phyloP scores from a whole-genome alignment of 441 rosid genomes.

The Aquilaria agallochum region DNA sequence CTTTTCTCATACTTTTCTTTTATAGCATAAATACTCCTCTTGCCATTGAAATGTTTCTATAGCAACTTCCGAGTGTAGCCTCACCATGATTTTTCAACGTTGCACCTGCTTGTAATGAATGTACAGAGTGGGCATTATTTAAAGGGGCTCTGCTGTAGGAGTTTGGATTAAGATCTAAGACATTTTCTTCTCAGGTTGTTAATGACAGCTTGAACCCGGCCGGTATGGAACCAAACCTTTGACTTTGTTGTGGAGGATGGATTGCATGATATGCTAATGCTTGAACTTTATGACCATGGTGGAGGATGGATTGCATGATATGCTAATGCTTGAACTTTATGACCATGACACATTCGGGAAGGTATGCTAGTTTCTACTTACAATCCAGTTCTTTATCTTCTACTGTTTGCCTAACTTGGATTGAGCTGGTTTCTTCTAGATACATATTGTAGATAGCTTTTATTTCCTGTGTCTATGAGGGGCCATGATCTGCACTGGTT shows the following conservation, averaged over 20 bases:
- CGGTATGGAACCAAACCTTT: conserved; percentile 92
- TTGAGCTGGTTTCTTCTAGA: too few species aligned
- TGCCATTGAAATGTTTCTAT: not conserved
- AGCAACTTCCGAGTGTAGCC: not conserved
- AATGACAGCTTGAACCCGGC: conserved; percentile 80
- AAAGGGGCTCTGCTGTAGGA: not conserved
- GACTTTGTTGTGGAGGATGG: conserved; percentile 98
- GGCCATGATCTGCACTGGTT: too few species aligned
- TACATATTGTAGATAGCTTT: too few species aligned
- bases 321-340: conserved; percentile 87
- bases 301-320: conserved; percentile 95
- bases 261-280: conserved; percentile 87
- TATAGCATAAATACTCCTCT: not conserved
- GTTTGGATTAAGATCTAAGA: not conserved
- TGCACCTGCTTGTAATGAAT: not conserved
- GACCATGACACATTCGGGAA: conserved; percentile 99
- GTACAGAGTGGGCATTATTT: not conserved
- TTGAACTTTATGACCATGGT: conserved; percentile 97
- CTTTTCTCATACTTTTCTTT: not conserved
- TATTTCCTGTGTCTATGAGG: too few species aligned
- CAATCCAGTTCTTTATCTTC: conserved; percentile 3
- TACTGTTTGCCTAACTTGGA: too few species aligned
- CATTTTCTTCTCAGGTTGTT: conserved; percentile 59
- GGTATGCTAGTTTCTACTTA: conserved; percentile 34
- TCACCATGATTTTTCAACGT: not conserved